A percentile compares a stretch with the other conserved stretches of the same genome.
Evolutionary conservation across 805 yeast genomes (phyloP).

Genomic region (Candida sithepensis): DNA sequence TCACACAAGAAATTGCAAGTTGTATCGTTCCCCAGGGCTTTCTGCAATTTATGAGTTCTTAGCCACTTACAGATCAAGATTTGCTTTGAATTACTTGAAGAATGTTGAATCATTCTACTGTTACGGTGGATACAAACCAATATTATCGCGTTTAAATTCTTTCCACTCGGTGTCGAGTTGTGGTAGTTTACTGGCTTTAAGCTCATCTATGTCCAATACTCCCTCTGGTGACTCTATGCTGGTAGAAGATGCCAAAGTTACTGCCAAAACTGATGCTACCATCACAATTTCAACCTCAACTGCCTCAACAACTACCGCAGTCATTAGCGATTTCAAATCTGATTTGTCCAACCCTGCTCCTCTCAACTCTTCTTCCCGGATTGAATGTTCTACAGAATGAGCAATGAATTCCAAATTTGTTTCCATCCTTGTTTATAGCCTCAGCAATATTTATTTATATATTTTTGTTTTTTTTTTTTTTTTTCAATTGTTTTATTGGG

Average conservation of each 20-base stretch:
- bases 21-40: constrained; percentile 21
- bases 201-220: not conserved
- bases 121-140: constrained; percentile 27
- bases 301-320: not conserved
- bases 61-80: constrained; percentile 29
- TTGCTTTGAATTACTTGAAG: constrained; percentile 30
- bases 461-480: too few species aligned
- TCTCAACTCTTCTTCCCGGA: too few species aligned
- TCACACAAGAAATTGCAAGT: constrained; percentile 17
- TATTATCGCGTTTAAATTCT: constrained; percentile 13
- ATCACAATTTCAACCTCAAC: too few species aligned
- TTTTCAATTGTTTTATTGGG: too few species aligned
- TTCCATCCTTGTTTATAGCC: too few species aligned
- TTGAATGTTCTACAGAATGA: too few species aligned
- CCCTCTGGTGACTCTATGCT: not conserved
- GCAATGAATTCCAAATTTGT: too few species aligned
- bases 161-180: constrained; percentile 4
- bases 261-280: not conserved
- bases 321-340: not conserved
- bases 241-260: not conserved
- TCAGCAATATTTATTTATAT: too few species aligned
- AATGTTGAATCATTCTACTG: constrained; percentile 30
- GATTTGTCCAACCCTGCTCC: too few species aligned
- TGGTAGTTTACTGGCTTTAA: not conserved
- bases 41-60: constrained; percentile 31